Evolutionary conservation across 352 stramenopile genomes (phyloP), one percentile per base, ranked within the genome.

Genomic region (Phytophthora pistaciae): DNA sequence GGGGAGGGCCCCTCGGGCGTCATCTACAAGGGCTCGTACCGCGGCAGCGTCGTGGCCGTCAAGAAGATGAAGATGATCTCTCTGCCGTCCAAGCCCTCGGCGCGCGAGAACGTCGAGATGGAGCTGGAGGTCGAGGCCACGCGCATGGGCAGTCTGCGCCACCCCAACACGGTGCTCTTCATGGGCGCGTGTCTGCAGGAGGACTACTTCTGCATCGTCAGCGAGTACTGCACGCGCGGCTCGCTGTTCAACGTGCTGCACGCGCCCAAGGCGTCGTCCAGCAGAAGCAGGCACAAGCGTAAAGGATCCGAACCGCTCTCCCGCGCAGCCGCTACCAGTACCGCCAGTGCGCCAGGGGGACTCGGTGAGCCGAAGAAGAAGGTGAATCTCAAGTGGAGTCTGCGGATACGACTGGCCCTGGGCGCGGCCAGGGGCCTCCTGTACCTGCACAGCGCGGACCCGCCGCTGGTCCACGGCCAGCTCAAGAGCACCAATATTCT

Each of bases 101-200:
- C 82, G 33, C 77, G 87, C 25, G 87, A 96, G 66, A 80, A 85
- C 42, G 90, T 96, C 36, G 88, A 95, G 72, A 92, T 87, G 77
- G 84, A 91, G 61, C 81, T 96, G n/a, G 81, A 95, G 66, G 75
- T 92, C 31, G 88, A 95, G 56, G 90, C 88, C 54, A 86, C 87
- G 36, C 84, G 90, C 54, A 96, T 96, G 88, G 89, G 90, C 60
- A 93, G 87, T 52, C 88, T 99, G 70, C 84, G 97, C n/a, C 98
- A 99, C 82, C 98, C 98, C 3, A 99, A 99, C 81, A 98, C 98
- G 25, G 98, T 99, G 68, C 84, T 99, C 21, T 99, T 99, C 77
- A 99, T 99, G 94, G 97, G 97, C 46, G 97, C 97, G 38, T 99
- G 96, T 79, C 84, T 99, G 14, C 87, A 98, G 64, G 92, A 97